These are phyloP conservation scores for Neocatenulostroma microsporum DNA, from an alignment of 2,329 filamentous ascomycete species.

Conservation along the genomic window DNA sequence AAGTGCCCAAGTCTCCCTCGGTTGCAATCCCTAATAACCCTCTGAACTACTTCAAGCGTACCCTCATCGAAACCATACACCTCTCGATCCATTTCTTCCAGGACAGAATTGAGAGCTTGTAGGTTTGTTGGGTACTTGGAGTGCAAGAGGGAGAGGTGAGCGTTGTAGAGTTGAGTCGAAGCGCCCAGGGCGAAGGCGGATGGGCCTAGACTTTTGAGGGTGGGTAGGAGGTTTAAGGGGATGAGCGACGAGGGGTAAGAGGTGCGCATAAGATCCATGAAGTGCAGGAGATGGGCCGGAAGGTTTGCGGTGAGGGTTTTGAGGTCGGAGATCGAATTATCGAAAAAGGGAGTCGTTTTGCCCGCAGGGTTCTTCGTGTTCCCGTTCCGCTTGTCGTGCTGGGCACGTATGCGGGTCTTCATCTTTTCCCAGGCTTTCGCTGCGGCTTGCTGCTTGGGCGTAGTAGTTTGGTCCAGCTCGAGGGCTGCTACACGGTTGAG, in stretches of 20 bases:
- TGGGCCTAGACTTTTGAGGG: constrained; percentile 59
- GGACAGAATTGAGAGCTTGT: constrained; percentile 45
- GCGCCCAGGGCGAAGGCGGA: constrained; percentile 65
- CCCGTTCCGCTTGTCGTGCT: no score
- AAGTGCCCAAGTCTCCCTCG: constrained; percentile 4
- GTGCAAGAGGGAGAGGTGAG: constrained; percentile 57
- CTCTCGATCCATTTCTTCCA: constrained; percentile 59
- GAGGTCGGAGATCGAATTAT: constrained; percentile 4
- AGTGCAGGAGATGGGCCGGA: constrained; percentile 16
- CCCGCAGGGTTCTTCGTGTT: background rate
- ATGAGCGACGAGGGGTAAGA: constrained; percentile 56
- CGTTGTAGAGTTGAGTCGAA: constrained; percentile 62
- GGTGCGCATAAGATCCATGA: constrained; percentile 32
- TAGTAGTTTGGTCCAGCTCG: constrained; percentile 4
- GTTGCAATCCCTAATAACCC: constrained; percentile 26
- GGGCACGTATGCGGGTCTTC: no score
- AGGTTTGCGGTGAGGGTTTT: constrained; percentile 11
- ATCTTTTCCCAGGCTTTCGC: background rate
- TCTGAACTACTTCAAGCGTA: constrained; percentile 36
- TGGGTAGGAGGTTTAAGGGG: constrained; percentile 55
- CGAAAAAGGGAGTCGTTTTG: background rate
- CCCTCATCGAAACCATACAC: constrained; percentile 51
- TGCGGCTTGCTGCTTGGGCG: background rate
- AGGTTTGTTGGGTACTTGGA: constrained; percentile 50
- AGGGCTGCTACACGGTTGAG: constrained; percentile 38